A percentile compares a stretch with the other conserved stretches of the same genome.
phyloP scores from a whole-genome alignment of 202 grass and related monocot genomes.

The Schoenoplectus triqueter region DNA sequence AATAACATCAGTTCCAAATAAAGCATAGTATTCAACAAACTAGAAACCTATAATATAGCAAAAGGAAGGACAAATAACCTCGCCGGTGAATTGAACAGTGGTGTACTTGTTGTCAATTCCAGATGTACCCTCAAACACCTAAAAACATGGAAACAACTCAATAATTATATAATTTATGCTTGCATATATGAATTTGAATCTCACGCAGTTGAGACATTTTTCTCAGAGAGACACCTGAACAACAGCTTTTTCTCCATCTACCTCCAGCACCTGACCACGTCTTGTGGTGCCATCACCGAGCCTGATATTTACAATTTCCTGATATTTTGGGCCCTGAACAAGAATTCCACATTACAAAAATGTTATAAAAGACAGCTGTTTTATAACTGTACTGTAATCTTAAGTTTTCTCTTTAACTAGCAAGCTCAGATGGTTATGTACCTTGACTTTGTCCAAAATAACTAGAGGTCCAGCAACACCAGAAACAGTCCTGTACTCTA shows the following conservation, averaged over 20 bases:
- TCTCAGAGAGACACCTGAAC: conserved; percentile 68
- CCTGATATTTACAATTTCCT: conserved; percentile 99
- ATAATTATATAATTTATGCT: conserved; percentile 22
- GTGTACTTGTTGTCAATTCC: conserved; percentile 97
- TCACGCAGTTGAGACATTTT: conserved; percentile 3
- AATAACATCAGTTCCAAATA: not conserved
- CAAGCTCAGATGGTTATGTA: conserved; percentile 33
- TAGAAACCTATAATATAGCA: conserved; percentile 20
- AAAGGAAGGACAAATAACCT: conserved; percentile 51
- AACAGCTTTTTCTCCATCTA: conserved; percentile 98
- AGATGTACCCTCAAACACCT: conserved; percentile 96
- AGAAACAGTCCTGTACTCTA: conserved; percentile 98
- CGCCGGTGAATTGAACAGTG: conserved; percentile 92
- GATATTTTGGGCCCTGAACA: conserved; percentile 90
- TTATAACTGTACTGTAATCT: not conserved
- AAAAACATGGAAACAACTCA: conserved; percentile 33
- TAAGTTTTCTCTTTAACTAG: conserved; percentile 8
- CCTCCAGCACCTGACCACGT: conserved; percentile 97
- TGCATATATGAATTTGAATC: not conserved
- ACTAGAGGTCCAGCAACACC: conserved; percentile 98
- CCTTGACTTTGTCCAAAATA: conserved; percentile 99
- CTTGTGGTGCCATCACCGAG: conserved; percentile 93
- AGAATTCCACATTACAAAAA: conserved; percentile 19
- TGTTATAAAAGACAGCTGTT: not conserved
- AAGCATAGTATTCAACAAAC: not conserved